Percentiles rank a stretch among this genome's conserved stretches.
Conservation (phyloP, 495 filamentous ascomycete genomes). For the Tuber indicum region DNA sequence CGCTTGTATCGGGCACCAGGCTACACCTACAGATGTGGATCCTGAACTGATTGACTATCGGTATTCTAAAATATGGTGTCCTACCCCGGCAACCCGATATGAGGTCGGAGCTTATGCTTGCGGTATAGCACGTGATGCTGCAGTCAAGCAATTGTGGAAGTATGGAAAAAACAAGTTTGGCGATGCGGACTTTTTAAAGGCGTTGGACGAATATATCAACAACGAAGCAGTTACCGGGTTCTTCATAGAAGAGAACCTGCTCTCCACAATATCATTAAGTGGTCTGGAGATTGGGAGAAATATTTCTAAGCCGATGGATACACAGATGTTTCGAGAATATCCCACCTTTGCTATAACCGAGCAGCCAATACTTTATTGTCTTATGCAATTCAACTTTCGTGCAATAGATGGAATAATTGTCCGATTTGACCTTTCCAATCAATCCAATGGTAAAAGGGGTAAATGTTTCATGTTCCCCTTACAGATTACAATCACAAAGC, state of each 20-base stretch:
- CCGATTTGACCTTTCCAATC: not conserved
- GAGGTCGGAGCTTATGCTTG: not conserved
- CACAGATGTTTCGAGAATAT: not conserved
- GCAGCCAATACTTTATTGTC: not conserved
- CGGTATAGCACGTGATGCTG: not conserved
- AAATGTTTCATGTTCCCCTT: not conserved
- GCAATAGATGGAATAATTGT: not conserved
- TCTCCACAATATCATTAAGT: not conserved
- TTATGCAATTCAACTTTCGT: not conserved
- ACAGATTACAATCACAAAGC: not conserved
- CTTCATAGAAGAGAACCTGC: not conserved
- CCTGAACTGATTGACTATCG: not conserved
- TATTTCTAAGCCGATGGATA: not conserved
- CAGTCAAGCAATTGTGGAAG: not conserved
- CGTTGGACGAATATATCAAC: not conserved
- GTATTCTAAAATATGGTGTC: not conserved
- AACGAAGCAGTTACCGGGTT: not conserved
- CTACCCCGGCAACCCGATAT: not conserved
- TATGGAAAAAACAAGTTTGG: not conserved
- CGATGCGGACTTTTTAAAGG: not conserved
- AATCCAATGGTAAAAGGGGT: not conserved
- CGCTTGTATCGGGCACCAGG: not conserved
- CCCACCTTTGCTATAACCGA: not conserved
- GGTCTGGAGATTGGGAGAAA: not conserved
- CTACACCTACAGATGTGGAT: not conserved